A percentile compares a stretch with the other conserved stretches of the same genome.
phyloP scores from a whole-genome alignment of 1,284 basidiomycete species.

The Fomitopsis palustris region DNA sequence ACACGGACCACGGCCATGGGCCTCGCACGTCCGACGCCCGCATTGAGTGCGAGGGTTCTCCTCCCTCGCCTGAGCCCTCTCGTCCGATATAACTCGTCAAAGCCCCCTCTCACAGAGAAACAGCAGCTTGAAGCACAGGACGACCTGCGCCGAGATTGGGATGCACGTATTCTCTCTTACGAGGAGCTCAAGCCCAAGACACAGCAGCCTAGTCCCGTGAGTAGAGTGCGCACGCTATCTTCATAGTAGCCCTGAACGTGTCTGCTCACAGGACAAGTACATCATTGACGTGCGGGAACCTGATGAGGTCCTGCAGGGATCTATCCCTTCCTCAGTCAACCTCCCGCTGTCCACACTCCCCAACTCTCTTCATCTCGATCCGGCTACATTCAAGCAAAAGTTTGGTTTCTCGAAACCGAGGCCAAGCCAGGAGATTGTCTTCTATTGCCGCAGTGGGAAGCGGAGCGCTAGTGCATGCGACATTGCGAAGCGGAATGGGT shows the following conservation, averaged over 20 bases:
- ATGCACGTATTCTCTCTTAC: constrained; percentile 69
- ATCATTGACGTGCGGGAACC: constrained; percentile 93
- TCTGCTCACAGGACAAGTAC: constrained; percentile 61
- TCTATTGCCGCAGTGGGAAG: constrained; percentile 93
- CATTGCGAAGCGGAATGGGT: constrained; percentile 83
- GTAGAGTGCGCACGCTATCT: constrained; percentile 28
- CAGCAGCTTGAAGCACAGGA: constrained; percentile 40
- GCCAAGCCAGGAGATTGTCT: constrained; percentile 77
- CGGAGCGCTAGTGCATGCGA: constrained; percentile 84
- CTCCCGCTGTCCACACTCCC: constrained; percentile 83
- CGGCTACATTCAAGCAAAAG: constrained; percentile 61
- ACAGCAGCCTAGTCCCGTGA: constrained; percentile 74
- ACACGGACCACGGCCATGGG: constrained; percentile 8
- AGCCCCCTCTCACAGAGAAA: constrained; percentile 28
- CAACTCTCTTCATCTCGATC: constrained; percentile 62
- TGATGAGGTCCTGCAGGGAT: constrained; percentile 90
- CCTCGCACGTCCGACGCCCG: neutral
- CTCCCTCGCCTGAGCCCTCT: constrained; percentile 9
- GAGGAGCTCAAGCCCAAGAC: constrained; percentile 84
- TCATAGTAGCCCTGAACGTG: neutral
- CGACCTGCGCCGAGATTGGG: constrained; percentile 65
- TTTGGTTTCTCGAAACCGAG: constrained; percentile 86
- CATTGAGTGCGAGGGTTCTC: neutral
- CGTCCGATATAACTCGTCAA: constrained; percentile 37
- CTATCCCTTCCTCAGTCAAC: constrained; percentile 94